These are phyloP conservation scores for Cryptococcus neoformans DNA, from an alignment of 1,284 basidiomycete genomes.

Conservation along the genomic window DNA sequence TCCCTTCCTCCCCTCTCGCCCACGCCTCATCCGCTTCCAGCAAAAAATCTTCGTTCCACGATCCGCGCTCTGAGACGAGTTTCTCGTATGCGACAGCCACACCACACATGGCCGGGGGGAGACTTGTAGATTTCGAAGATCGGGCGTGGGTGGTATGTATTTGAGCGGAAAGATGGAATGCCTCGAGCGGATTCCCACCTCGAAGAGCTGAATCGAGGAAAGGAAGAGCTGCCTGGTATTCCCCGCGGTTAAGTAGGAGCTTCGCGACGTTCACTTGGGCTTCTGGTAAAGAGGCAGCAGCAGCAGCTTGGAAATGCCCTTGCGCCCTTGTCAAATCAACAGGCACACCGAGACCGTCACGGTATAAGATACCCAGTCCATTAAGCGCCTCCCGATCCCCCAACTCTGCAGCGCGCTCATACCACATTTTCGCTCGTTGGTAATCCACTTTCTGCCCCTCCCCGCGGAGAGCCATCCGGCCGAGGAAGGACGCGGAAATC, in stretches of 20 bases:
- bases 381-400: slow-evolving; percentile 86
- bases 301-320: slow-evolving; percentile 71
- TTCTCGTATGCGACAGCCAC: slow-evolving; percentile 81
- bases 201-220: slow-evolving; percentile 80
- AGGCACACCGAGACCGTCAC: slow-evolving; percentile 77
- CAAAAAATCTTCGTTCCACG: slow-evolving; percentile 79
- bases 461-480: slow-evolving; percentile 89
- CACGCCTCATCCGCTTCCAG: slow-evolving; percentile 77
- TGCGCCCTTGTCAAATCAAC: slow-evolving; percentile 56
- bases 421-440: slow-evolving; percentile 84
- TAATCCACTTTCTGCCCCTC: slow-evolving; percentile 84
- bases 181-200: slow-evolving; percentile 83
- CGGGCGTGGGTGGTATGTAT: slow-evolving; percentile 60
- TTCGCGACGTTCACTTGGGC: slow-evolving; percentile 89
- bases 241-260: slow-evolving; percentile 57
- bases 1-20: slow-evolving; percentile 62
- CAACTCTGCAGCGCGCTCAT: slow-evolving; percentile 74
- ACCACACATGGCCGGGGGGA: slow-evolving; percentile 63
- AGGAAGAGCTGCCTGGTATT: slow-evolving; percentile 57
- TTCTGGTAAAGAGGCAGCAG: slow-evolving; percentile 79
- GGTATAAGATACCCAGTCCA: slow-evolving; percentile 83
- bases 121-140: slow-evolving; percentile 47
- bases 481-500: slow-evolving; percentile 74
- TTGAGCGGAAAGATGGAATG: slow-evolving; percentile 84
- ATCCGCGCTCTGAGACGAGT: slow-evolving; percentile 78